These are phyloP conservation scores for Gaertneriomyces semiglobifer DNA, from an alignment of 192 early-diverging fungal genomes.

Conservation along the genomic window DNA sequence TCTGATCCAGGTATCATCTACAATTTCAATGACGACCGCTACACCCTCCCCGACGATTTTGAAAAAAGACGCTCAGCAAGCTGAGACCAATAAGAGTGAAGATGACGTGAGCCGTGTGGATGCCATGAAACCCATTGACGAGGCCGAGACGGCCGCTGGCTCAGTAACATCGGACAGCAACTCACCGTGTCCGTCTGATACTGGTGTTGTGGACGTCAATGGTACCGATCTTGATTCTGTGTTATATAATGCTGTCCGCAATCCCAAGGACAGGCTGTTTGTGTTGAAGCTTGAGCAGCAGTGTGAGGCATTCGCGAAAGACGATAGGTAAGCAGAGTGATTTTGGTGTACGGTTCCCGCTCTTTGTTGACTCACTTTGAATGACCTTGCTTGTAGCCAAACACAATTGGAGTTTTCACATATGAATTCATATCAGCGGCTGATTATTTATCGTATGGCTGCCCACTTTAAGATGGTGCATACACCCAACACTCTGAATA, in stretches of 20 bases:
- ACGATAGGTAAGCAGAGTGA: constrained; percentile 43
- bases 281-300: constrained; percentile 66
- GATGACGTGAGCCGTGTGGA: too few relatives aligned
- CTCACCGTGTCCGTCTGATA: constrained; percentile 11
- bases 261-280: constrained; percentile 63
- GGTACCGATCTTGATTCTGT: constrained; percentile 53
- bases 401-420: constrained; percentile 56
- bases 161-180: not conserved
- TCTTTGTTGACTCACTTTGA: constrained; percentile 5
- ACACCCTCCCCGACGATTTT: too few relatives aligned
- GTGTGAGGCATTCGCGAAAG: constrained; percentile 57
- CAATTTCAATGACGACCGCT: too few relatives aligned
- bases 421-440: constrained; percentile 73
- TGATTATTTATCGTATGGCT: constrained; percentile 69
- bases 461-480: constrained; percentile 65
- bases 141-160: too few relatives aligned
- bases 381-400: constrained; percentile 33
- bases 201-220: not conserved
- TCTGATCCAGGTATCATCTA: too few relatives aligned
- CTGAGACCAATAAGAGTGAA: too few relatives aligned
- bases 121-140: too few relatives aligned
- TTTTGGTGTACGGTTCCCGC: not conserved
- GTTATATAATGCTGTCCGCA: constrained; percentile 57
- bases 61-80: too few relatives aligned
- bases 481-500: constrained; percentile 51